A percentile compares a stretch with the other conserved stretches of the same genome.
Conservation (phyloP, 345 rosid genomes). For the Carallia pectinifolia region DNA sequence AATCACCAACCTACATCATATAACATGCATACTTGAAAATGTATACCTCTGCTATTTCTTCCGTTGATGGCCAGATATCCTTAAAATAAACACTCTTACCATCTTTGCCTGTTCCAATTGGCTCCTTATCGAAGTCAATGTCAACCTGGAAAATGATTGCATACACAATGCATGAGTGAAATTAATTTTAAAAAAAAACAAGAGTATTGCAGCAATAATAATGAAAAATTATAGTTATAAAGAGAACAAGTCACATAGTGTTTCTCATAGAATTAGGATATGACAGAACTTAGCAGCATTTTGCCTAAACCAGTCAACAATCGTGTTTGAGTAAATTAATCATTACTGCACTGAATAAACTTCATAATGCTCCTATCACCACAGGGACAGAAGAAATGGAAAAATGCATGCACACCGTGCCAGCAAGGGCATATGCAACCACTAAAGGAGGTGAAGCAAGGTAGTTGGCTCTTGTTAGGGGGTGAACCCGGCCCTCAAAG, state of each 20-base stretch:
- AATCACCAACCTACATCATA: not conserved
- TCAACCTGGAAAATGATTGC: constrained; percentile 54
- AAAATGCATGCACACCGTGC: constrained; percentile 56
- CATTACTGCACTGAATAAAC: not conserved
- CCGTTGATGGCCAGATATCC: constrained; percentile 93
- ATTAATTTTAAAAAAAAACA: not conserved
- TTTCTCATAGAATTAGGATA: not conserved
- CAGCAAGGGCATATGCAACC: constrained; percentile 97
- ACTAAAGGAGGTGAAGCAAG: constrained; percentile 99
- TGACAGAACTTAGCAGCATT: not conserved
- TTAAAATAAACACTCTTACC: constrained; percentile 72
- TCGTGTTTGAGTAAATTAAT: too few relatives aligned
- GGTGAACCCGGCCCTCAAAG: constrained; percentile 96
- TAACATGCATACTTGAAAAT: constrained; percentile 2
- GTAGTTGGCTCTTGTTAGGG: constrained; percentile 95
- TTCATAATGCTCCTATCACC: not conserved
- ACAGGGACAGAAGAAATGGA: not conserved
- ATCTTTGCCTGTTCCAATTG: constrained; percentile 82
- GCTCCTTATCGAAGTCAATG: constrained; percentile 88
- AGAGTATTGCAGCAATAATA: not conserved
- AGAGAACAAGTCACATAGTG: not conserved
- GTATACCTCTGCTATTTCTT: constrained; percentile 90
- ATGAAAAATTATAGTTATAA: not conserved
- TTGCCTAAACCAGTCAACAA: too few relatives aligned
- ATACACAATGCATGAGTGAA: not conserved